Evolutionary conservation across 2,329 filamentous ascomycete genomes (phyloP).

Genomic region (Rhynchosporium secalis): DNA sequence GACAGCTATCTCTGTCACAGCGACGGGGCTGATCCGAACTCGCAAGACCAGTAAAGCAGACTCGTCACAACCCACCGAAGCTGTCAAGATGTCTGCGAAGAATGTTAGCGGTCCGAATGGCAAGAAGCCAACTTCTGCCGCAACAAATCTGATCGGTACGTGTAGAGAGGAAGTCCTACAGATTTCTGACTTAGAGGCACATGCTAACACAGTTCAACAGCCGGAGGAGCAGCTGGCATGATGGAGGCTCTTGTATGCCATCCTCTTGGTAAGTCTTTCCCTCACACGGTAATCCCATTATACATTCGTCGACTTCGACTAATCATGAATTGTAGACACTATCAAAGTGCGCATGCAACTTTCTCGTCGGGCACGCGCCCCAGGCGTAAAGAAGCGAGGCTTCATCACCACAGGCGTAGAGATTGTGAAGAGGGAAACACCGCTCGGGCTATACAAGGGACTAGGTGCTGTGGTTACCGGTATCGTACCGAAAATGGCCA

Average conservation of each 20-base stretch:
- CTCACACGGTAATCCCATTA: neutral
- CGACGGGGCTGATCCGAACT: constrained; percentile 8
- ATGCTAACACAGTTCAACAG: constrained; percentile 48
- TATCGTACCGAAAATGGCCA: constrained; percentile 99
- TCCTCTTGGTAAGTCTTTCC: constrained; percentile 68
- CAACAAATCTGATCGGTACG: constrained; percentile 86
- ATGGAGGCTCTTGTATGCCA: constrained; percentile 98
- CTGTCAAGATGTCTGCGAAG: constrained; percentile 23
- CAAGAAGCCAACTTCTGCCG: constrained; percentile 80
- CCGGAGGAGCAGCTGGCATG: constrained; percentile 96
- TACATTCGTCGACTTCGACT: neutral
- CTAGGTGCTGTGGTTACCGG: constrained; percentile 95
- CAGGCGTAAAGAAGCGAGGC: constrained; percentile 79
- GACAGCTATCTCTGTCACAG: neutral
- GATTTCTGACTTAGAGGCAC: constrained; percentile 17
- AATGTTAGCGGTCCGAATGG: constrained; percentile 43
- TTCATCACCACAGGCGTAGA: constrained; percentile 84
- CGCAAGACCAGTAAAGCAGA: neutral
- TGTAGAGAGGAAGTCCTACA: constrained; percentile 10
- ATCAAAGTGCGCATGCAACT: constrained; percentile 99
- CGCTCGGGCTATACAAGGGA: constrained; percentile 93
- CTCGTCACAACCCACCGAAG: neutral
- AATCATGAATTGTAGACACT: constrained; percentile 60
- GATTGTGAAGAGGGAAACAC: constrained; percentile 87
- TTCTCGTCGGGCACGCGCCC: constrained; percentile 77